phyloP scores from a whole-genome alignment of 192 early-diverging fungal species.

The Endogone sp. region DNA sequence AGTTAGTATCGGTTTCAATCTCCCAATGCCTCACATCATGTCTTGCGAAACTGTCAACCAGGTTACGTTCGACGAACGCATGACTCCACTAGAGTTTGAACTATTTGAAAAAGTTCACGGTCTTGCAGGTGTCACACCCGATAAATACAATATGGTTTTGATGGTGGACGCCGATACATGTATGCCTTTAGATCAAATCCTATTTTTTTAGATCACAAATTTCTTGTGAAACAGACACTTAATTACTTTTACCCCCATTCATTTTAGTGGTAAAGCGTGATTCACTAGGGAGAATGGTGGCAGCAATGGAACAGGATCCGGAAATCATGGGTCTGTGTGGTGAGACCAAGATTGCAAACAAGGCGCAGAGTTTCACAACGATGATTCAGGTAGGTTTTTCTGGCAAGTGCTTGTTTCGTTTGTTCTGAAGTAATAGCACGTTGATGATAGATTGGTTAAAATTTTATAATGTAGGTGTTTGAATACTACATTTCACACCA shows the following conservation, averaged over 20 bases:
- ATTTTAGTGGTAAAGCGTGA: conserved; percentile 50
- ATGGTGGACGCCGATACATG: conserved; percentile 68
- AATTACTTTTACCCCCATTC: neutral
- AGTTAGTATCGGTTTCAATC: too few species aligned
- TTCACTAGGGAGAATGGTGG: conserved; percentile 72
- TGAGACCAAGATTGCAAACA: conserved; percentile 93
- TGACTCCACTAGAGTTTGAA: conserved; percentile 89
- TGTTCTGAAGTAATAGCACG: neutral
- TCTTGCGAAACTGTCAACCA: neutral
- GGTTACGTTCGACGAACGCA: conserved; percentile 78
- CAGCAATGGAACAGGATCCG: conserved; percentile 78
- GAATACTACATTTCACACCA: conserved; percentile 98
- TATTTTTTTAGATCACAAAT: neutral
- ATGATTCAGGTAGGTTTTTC: conserved; percentile 62
- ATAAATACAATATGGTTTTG: conserved; percentile 66
- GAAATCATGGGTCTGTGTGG: conserved; percentile 90
- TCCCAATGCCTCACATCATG: neutral
- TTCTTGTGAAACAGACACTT: neutral
- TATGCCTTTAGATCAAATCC: too few species aligned
- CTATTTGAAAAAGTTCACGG: conserved; percentile 68
- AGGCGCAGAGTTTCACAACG: conserved; percentile 78
- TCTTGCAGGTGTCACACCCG: conserved; percentile 62
- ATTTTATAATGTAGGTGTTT: conserved; percentile 59
- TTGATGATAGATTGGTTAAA: neutral
- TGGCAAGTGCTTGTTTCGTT: neutral